phyloP scores from a whole-genome alignment of 768 basidiomycete species.

The Arthromyces matolae region DNA sequence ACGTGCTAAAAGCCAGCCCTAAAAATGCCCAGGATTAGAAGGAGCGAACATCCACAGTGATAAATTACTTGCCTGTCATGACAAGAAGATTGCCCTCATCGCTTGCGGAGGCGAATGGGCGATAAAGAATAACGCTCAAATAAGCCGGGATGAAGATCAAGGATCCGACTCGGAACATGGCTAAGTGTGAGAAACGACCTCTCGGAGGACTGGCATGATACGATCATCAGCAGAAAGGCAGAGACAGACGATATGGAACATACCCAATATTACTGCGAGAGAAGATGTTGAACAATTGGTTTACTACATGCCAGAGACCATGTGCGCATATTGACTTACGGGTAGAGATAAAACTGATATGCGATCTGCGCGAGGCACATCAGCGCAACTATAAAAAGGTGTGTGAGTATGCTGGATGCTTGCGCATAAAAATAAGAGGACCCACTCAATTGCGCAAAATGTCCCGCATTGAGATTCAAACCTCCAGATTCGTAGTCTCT shows the following conservation, averaged over 20 bases:
- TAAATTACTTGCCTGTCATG: constrained; percentile 64
- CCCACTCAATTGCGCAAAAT: constrained; percentile 89
- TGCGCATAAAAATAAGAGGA: constrained; percentile 7
- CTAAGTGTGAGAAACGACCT: constrained; percentile 76
- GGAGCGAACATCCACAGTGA: constrained; percentile 10
- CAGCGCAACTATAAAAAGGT: constrained; percentile 58
- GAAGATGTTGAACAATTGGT: constrained; percentile 1
- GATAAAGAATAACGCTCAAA: constrained; percentile 72
- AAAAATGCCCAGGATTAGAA: constrained; percentile 10
- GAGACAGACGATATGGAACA: too few species aligned
- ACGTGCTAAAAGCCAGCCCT: constrained; percentile 84
- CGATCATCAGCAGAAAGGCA: constrained; percentile 1
- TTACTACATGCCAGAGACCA: constrained; percentile 1
- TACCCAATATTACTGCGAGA: constrained; percentile 61
- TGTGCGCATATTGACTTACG: too few species aligned
- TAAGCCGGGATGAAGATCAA: constrained; percentile 88
- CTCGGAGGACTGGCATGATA: constrained; percentile 60
- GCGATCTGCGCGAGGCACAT: constrained; percentile 95
- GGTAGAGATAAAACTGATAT: constrained; percentile 89
- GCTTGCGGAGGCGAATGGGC: constrained; percentile 63
- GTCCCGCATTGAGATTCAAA: constrained; percentile 82
- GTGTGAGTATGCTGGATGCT: constrained; percentile 2
- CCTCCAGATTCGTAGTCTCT: constrained; percentile 87
- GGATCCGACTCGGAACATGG: constrained; percentile 89
- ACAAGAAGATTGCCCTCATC: constrained; percentile 74